phyloP scores from a whole-genome alignment of 2,329 filamentous ascomycete genomes.

The Claviceps monticola region DNA sequence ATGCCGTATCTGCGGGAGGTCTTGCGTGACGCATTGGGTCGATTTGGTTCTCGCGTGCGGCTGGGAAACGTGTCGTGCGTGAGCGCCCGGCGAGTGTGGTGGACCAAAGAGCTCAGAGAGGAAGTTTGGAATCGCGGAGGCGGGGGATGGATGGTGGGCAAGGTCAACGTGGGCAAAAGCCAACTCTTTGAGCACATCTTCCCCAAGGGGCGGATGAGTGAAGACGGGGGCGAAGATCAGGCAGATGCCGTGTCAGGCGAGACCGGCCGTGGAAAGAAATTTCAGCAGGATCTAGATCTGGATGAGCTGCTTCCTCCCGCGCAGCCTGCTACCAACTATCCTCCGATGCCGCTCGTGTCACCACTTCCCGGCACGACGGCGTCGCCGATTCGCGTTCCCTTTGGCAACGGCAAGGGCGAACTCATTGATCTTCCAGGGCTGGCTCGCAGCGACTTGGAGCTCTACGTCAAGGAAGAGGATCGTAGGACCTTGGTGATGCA shows the following conservation, averaged over 20 bases:
- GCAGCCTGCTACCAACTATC: slow-evolving; percentile 59
- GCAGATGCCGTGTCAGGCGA: too few relatives aligned
- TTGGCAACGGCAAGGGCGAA: slow-evolving; percentile 74
- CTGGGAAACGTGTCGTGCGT: slow-evolving; percentile 79
- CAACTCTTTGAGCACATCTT: slow-evolving; percentile 78
- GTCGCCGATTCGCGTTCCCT: slow-evolving; percentile 85
- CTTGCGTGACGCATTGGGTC: slow-evolving; percentile 61
- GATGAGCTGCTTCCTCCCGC: slow-evolving; percentile 59
- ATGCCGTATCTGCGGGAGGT: slow-evolving; percentile 76
- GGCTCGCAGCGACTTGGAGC: slow-evolving; percentile 56
- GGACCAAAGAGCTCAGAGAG: slow-evolving; percentile 75
- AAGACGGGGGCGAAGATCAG: slow-evolving; percentile 4
- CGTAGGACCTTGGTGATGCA: slow-evolving; percentile 65
- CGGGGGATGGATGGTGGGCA: slow-evolving; percentile 92
- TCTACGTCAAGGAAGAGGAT: slow-evolving; percentile 53
- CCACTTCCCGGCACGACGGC: slow-evolving; percentile 85
- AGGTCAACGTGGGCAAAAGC: slow-evolving; percentile 95
- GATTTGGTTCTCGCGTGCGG: slow-evolving; percentile 54
- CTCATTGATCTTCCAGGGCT: slow-evolving; percentile 87
- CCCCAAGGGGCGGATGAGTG: slow-evolving; percentile 53
- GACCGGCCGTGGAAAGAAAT: background rate
- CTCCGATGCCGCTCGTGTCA: slow-evolving; percentile 75
- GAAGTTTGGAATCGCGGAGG: slow-evolving; percentile 75
- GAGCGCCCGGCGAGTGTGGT: slow-evolving; percentile 78
- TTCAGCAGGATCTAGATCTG: slow-evolving; percentile 21